phyloP scores from a whole-genome alignment of 495 filamentous ascomycete species.

The Xylaria cubensis region DNA sequence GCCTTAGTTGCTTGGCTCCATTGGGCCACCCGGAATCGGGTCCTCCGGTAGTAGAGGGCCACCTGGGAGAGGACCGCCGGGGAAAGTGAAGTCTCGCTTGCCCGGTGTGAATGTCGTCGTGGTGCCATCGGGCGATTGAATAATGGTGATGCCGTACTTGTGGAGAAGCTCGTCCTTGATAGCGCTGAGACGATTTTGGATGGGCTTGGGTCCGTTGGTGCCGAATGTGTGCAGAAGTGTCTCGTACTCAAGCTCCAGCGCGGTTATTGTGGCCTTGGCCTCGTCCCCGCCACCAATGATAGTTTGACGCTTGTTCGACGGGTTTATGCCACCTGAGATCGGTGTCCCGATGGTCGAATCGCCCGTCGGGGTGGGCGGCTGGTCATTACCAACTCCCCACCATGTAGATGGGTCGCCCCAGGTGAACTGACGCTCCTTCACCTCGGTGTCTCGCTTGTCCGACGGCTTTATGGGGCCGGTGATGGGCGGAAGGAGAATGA shows the following conservation, averaged over 20 bases:
- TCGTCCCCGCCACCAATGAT: conserved; percentile 32
- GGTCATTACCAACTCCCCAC: conserved; percentile 27
- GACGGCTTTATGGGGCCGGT: conserved; percentile 72
- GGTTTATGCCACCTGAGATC: conserved; percentile 27
- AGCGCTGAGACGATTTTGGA: conserved; percentile 36
- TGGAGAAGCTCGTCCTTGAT: conserved; percentile 43
- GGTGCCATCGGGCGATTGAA: conserved; percentile 46
- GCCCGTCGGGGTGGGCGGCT: conserved; percentile 23
- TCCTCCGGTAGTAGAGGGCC: conserved; percentile 31
- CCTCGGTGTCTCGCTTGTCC: conserved; percentile 64
- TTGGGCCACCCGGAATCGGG: conserved; percentile 38
- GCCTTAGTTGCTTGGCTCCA: conserved; percentile 24
- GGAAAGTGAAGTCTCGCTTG: conserved; percentile 40
- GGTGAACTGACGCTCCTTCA: conserved; percentile 39
- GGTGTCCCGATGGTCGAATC: conserved; percentile 23
- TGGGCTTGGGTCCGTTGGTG: conserved; percentile 33
- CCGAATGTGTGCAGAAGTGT: conserved; percentile 35
- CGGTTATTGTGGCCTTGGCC: conserved; percentile 35
- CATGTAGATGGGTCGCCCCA: conserved; percentile 33
- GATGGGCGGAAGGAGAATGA: conserved; percentile 37
- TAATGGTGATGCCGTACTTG: conserved; percentile 48
- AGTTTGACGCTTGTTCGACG: conserved; percentile 33
- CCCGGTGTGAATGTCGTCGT: conserved; percentile 46
- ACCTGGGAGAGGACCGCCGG: conserved; percentile 21
- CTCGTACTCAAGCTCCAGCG: conserved; percentile 39